A percentile compares a stretch with the other conserved stretches of the same genome.
Conservation (phyloP, 2,329 filamentous ascomycete species). For the Apiospora aurea region DNA sequence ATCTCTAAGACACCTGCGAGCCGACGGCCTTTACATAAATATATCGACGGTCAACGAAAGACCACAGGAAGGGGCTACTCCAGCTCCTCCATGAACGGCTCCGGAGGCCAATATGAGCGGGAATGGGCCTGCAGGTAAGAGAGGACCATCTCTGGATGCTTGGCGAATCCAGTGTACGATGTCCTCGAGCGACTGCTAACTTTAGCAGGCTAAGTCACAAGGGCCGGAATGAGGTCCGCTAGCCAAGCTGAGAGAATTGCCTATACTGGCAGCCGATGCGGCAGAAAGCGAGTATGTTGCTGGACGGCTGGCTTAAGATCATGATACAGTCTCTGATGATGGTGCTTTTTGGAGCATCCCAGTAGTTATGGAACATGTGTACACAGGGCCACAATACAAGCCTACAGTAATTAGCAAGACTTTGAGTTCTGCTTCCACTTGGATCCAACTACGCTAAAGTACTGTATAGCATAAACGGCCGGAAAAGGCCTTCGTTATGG, state of each 20-base stretch:
- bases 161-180: background rate
- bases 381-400: background rate
- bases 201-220: constrained; percentile 10
- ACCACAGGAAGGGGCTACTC: background rate
- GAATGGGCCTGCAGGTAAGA: background rate
- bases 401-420: background rate
- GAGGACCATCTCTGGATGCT: background rate
- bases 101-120: background rate
- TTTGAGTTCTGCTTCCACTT: background rate
- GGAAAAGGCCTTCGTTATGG: background rate
- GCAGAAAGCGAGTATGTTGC: background rate
- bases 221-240: background rate
- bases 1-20: background rate
- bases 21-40: background rate
- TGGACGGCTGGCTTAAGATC: background rate
- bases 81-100: background rate
- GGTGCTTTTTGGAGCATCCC: constrained; percentile 9
- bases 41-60: background rate
- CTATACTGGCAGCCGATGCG: background rate
- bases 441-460: constrained; percentile 10
- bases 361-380: background rate
- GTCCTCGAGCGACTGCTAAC: background rate
- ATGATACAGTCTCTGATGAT: background rate
- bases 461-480: constrained; percentile 7
- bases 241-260: background rate